phyloP scores from a whole-genome alignment of 2,329 filamentous ascomycete genomes.

The Cercospora sp. region DNA sequence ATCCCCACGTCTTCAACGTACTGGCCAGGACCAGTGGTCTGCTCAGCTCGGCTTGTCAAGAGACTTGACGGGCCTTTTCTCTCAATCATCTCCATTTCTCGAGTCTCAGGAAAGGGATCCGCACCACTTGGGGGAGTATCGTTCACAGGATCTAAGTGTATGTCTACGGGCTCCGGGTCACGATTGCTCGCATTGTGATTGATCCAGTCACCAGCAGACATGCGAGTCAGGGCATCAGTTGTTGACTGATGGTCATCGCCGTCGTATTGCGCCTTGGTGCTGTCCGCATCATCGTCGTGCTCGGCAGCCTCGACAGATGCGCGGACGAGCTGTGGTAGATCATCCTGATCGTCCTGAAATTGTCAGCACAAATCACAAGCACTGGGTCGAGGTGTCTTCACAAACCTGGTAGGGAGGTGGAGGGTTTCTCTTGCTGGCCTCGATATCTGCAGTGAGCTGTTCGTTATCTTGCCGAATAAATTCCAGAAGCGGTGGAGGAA shows the following conservation, averaged over 20 bases:
- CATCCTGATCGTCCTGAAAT: neutral
- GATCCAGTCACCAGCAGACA: neutral
- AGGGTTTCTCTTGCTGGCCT: slow-evolving; percentile 12
- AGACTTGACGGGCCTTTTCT: slow-evolving; percentile 18
- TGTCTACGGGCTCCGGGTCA: slow-evolving; percentile 19
- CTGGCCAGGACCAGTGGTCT: neutral
- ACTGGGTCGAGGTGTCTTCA: neutral
- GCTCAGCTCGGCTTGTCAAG: neutral
- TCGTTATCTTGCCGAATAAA: slow-evolving; percentile 8
- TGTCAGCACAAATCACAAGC: neutral
- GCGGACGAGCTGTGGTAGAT: neutral
- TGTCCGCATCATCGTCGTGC: slow-evolving; percentile 15
- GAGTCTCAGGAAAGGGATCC: neutral
- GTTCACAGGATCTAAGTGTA: neutral
- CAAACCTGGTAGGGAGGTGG: slow-evolving; percentile 10
- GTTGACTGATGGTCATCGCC: slow-evolving; percentile 7
- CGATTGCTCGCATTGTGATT: neutral
- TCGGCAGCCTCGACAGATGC: slow-evolving; percentile 9
- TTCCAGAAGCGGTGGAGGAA: slow-evolving; percentile 6
- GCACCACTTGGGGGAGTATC: neutral
- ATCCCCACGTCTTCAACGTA: slow-evolving; percentile 14
- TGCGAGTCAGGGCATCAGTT: neutral
- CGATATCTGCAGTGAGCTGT: slow-evolving; percentile 2
- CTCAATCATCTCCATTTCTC: slow-evolving; percentile 33
- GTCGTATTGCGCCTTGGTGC: slow-evolving; percentile 16